Base-by-base conservation (phyloP, 2,329 filamentous ascomycete genomes). In the Microdochium paspali region DNA sequence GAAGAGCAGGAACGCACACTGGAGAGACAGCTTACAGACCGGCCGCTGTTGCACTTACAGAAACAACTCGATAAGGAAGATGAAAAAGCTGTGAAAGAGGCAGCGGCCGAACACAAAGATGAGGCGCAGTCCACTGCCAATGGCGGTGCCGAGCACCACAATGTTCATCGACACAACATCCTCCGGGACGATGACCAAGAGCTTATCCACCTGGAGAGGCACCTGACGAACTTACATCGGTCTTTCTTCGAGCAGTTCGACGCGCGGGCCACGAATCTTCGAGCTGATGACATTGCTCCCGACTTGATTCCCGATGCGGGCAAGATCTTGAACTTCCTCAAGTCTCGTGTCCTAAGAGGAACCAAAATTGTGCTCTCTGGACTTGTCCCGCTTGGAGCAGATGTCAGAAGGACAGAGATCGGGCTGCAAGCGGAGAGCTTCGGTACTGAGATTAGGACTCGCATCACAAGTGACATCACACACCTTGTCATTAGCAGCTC, bases 21-120 rank as follows among this genome's bases (percentile, higher is more conserved):
- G 44, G 85, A 90, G 60, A 88, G 90, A 51, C 93, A 98, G 65
- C 76, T 97, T 18, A 87, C 84, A 50, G 90, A 96, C 52, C 80
- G 91, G 13, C 93, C 93, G 0, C 69, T 98, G 24, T 70, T 95
- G n/a, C 88, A 93, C 61, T 85, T 95, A 69, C 93, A 98, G 64
- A 87, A 95, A 58, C 77, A 90, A 61, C 75, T 96, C 21, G 93
- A 98, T 58, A 87, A 88, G 56, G 87, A 90, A 58, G 87, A 90
- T 55, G 82, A 88, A 35, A 74, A 77, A 31, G 77, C 71, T 47
- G 78, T 75, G 51, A 72, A 66, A 49, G 65, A 65, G 2, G 65
- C 66, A 5, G 67, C 69, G 2, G n/a, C n/a, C n/a, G 70, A 73
- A 15, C 73, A 73, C 44, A 69, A 72, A 28, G 70, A 66, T 24